Evolutionary conservation across 257 asterid species (phyloP).

Genomic region (Forsythia suspensa): DNA sequence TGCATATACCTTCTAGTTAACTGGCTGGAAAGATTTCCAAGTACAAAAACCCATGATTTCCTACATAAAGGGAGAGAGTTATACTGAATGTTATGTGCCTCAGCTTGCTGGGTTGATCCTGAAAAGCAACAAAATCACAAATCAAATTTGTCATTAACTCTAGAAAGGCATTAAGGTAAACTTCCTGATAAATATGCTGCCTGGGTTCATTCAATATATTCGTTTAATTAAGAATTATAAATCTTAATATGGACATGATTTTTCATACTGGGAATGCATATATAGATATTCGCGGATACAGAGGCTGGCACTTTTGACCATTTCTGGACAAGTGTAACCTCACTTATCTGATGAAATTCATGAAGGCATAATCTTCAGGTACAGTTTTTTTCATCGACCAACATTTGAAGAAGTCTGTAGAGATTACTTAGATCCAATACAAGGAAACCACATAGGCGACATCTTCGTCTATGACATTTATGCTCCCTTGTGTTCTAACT

Average conservation of each 20-base stretch:
- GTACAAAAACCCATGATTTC: slow-evolving; percentile 61
- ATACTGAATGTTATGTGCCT: slow-evolving; percentile 71
- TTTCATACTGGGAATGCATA: slow-evolving; percentile 54
- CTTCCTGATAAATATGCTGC: not conserved
- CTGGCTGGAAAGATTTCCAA: slow-evolving; percentile 74
- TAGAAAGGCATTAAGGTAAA: slow-evolving; percentile 67
- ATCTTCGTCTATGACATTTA: slow-evolving; percentile 35
- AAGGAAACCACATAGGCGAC: slow-evolving; percentile 1
- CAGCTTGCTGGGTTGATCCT: slow-evolving; percentile 64
- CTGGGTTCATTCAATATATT: not conserved
- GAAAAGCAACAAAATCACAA: slow-evolving; percentile 40
- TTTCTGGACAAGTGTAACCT: slow-evolving; percentile 51
- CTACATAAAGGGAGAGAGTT: slow-evolving; percentile 67
- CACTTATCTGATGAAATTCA: slow-evolving; percentile 65
- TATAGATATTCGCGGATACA: slow-evolving; percentile 28
- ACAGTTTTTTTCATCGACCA: slow-evolving; percentile 40
- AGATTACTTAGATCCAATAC: not conserved
- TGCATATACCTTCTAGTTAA: slow-evolving; percentile 48
- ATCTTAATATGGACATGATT: not conserved
- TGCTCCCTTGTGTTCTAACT: slow-evolving; percentile 40
- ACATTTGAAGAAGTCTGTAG: slow-evolving; percentile 7
- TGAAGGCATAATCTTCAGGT: slow-evolving; percentile 32
- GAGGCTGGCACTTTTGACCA: slow-evolving; percentile 35
- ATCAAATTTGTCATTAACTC: slow-evolving; percentile 40
- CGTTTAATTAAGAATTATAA: not conserved